phyloP scores from a whole-genome alignment of 2,329 filamentous ascomycete species.

The Trichoderma sp. region DNA sequence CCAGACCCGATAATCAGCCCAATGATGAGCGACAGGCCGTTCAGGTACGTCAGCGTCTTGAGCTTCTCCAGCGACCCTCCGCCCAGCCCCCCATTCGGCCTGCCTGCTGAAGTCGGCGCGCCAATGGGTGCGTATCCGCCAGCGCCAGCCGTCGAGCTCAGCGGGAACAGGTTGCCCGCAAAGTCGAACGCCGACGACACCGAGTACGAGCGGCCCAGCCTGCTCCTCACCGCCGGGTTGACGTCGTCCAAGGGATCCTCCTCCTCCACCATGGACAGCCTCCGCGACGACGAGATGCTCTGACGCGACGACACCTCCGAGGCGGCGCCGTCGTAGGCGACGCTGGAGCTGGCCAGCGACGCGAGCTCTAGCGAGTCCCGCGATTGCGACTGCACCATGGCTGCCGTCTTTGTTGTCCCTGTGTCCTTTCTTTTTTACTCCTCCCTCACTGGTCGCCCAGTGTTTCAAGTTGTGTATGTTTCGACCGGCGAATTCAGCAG shows the following conservation, averaged over 20 bases:
- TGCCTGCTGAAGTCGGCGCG: slow-evolving; percentile 60
- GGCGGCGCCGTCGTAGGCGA: slow-evolving; percentile 51
- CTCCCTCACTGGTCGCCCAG: background rate
- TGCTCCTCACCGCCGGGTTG: slow-evolving; percentile 47
- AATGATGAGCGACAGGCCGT: slow-evolving; percentile 86
- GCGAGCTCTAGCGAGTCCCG: slow-evolving; percentile 97
- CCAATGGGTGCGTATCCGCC: slow-evolving; percentile 83
- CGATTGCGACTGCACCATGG: slow-evolving; percentile 46
- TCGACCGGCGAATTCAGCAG: slow-evolving; percentile 25
- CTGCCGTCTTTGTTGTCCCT: slow-evolving; percentile 25
- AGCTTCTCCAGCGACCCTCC: slow-evolving; percentile 87
- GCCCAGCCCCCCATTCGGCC: slow-evolving; percentile 52
- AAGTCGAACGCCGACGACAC: slow-evolving; percentile 95
- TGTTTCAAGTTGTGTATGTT: background rate
- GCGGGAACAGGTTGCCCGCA: slow-evolving; percentile 84
- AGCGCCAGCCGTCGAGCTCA: slow-evolving; percentile 73
- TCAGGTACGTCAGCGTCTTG: slow-evolving; percentile 93
- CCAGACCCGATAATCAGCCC: slow-evolving; percentile 94
- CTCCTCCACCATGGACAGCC: slow-evolving; percentile 76
- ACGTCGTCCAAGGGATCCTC: slow-evolving; percentile 70
- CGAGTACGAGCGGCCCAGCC: slow-evolving; percentile 70
- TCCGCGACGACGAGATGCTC: slow-evolving; percentile 89
- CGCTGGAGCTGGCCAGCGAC: slow-evolving; percentile 82
- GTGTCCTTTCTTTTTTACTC: background rate
- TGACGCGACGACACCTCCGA: slow-evolving; percentile 71